These are phyloP conservation scores for Scytalidium lignicola DNA, from an alignment of 2,329 filamentous ascomycete genomes.

Conservation along the genomic window DNA sequence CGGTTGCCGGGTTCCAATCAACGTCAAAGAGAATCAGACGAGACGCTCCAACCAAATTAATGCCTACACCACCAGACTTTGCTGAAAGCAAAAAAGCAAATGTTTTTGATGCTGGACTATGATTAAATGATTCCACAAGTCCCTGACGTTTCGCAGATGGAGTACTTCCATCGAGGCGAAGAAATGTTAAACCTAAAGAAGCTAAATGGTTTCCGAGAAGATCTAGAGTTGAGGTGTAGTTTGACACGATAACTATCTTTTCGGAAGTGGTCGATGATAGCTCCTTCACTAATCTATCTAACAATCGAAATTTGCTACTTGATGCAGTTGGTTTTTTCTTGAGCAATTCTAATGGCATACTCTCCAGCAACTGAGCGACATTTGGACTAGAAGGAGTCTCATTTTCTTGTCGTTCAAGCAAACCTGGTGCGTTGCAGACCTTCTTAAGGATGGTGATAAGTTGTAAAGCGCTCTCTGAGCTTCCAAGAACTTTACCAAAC, in stretches of 20 bases:
- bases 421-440: conserved; percentile 64
- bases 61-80: conserved; percentile 64
- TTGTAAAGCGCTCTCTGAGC: conserved; percentile 57
- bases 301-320: conserved; percentile 61
- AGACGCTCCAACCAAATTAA: conserved; percentile 67
- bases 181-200: conserved; percentile 54
- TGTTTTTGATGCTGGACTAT: conserved; percentile 43
- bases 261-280: conserved; percentile 58
- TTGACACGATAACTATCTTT: conserved; percentile 71
- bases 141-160: conserved; percentile 59
- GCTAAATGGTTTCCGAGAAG: conserved; percentile 57
- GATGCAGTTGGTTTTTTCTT: conserved; percentile 48
- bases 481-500: conserved; percentile 58
- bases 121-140: conserved; percentile 67
- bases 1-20: conserved; percentile 72
- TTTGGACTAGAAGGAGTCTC: conserved; percentile 24
- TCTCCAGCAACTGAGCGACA: conserved; percentile 40
- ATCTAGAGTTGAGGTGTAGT: conserved; percentile 68
- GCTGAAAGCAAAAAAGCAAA: conserved; percentile 70
- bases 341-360: conserved; percentile 50
- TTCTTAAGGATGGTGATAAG: conserved; percentile 71
- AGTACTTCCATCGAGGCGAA: conserved; percentile 66
- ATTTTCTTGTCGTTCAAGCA: conserved; percentile 46
- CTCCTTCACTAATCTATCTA: conserved; percentile 59
- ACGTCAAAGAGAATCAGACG: conserved; percentile 67